These are phyloP conservation scores for Thraustochytrium sp. DNA, from an alignment of 352 stramenopile genomes.

Conservation along the genomic window DNA sequence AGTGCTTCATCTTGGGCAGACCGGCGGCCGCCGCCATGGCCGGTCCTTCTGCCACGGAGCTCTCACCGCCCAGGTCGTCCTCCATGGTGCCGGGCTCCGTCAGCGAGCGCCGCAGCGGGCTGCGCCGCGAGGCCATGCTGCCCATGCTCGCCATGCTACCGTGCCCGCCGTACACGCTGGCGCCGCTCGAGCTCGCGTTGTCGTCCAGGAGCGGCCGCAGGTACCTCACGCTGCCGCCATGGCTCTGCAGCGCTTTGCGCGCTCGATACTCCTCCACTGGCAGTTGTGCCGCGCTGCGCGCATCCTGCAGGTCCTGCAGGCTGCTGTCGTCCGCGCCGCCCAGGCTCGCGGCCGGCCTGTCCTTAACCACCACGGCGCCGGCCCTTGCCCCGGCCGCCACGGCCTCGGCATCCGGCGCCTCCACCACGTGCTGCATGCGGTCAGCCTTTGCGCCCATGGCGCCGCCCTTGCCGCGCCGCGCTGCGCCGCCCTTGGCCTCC, in stretches of 20 bases:
- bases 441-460: too few relatives aligned
- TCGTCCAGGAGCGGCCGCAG: background rate
- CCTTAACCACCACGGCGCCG: too few relatives aligned
- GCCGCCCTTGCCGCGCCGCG: too few relatives aligned
- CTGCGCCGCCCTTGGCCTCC: too few relatives aligned
- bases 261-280: background rate
- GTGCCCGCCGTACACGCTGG: background rate
- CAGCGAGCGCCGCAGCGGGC: background rate
- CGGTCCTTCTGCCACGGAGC: background rate
- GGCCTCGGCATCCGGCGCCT: too few relatives aligned
- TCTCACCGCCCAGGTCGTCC: background rate
- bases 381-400: too few relatives aligned
- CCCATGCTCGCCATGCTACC: too few relatives aligned
- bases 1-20: conserved; percentile 22
- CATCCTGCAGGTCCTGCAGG: too few relatives aligned
- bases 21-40: background rate
- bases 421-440: too few relatives aligned
- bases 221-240: background rate
- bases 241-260: background rate
- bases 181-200: background rate
- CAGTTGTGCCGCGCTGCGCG: background rate
- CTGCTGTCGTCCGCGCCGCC: too few relatives aligned
- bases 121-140: background rate
- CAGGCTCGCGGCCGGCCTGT: too few relatives aligned
- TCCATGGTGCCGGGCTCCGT: background rate